Percentiles rank a stretch among this genome's conserved stretches.
Conservation (phyloP, 345 rosid species). For the Brassica napus region DNA sequence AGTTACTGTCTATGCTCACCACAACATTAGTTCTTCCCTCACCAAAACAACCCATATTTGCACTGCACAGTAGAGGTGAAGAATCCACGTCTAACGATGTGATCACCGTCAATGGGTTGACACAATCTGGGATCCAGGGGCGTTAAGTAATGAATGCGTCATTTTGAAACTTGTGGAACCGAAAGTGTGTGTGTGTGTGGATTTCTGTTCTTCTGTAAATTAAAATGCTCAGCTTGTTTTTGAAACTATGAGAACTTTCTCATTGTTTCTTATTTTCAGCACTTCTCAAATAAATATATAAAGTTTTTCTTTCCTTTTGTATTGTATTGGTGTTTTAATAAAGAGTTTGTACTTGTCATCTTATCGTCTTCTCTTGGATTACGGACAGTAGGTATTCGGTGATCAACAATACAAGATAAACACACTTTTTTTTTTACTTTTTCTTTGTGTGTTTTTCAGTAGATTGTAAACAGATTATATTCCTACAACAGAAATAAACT, state of each 20-base stretch:
- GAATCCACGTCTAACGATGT: neutral
- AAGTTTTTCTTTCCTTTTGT: neutral
- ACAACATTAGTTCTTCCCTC: constrained; percentile 17
- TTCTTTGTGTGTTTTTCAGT: no score
- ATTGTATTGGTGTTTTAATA: neutral
- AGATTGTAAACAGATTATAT: no score
- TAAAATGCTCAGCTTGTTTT: no score
- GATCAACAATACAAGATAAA: no score
- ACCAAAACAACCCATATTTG: constrained; percentile 24
- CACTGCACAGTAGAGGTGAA: neutral
- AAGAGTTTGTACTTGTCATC: neutral
- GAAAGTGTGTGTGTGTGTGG: no score
- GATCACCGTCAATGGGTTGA: neutral
- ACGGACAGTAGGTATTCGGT: no score
- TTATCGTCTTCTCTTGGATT: neutral
- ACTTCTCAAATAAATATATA: neutral
- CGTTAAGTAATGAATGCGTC: constrained; percentile 8
- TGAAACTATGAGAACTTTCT: no score
- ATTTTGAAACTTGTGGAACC: no score
- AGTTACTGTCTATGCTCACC: constrained; percentile 23
- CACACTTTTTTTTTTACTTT: no score
- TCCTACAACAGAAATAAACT: no score
- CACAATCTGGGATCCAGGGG: constrained; percentile 9
- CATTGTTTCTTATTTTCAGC: neutral
- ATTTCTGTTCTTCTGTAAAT: no score